Evolutionary conservation across 805 yeast genomes (phyloP).

Genomic region (Pichia phayaonensis): DNA sequence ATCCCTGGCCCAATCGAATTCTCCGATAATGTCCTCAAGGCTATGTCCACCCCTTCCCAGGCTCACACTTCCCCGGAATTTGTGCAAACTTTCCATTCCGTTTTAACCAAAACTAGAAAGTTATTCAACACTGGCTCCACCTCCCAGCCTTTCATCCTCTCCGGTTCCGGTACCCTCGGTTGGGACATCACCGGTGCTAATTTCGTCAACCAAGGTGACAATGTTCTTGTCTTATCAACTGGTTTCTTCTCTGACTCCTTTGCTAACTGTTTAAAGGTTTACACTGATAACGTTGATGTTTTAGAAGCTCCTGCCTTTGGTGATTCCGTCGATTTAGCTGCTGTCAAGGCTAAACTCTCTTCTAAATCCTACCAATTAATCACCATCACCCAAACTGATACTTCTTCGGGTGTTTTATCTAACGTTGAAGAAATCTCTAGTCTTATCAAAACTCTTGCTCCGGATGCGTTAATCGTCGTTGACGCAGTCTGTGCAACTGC

Average conservation of each 20-base stretch:
- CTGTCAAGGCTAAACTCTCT: constrained; percentile 49
- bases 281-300: constrained; percentile 71
- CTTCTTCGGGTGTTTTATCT: constrained; percentile 87
- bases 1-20: constrained; percentile 39
- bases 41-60: constrained; percentile 76
- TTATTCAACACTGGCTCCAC: constrained; percentile 55
- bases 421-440: constrained; percentile 58
- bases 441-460: constrained; percentile 56
- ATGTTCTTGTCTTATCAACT: constrained; percentile 75
- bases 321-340: constrained; percentile 49
- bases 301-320: constrained; percentile 64
- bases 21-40: constrained; percentile 67
- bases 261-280: constrained; percentile 64
- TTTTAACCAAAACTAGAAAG: constrained; percentile 58
- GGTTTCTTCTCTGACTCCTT: constrained; percentile 85
- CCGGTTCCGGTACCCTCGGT: constrained; percentile 93
- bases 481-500: constrained; percentile 96
- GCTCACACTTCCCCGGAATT: constrained; percentile 91
- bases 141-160: constrained; percentile 75
- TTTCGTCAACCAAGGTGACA: constrained; percentile 56
- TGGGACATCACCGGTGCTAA: constrained; percentile 89
- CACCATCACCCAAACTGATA: constrained; percentile 92
- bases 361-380: constrained; percentile 47
- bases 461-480: constrained; percentile 75
- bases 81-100: constrained; percentile 61